Evolutionary conservation across 1,284 basidiomycete species (phyloP).

Genomic region (Porodaedalea pini): DNA sequence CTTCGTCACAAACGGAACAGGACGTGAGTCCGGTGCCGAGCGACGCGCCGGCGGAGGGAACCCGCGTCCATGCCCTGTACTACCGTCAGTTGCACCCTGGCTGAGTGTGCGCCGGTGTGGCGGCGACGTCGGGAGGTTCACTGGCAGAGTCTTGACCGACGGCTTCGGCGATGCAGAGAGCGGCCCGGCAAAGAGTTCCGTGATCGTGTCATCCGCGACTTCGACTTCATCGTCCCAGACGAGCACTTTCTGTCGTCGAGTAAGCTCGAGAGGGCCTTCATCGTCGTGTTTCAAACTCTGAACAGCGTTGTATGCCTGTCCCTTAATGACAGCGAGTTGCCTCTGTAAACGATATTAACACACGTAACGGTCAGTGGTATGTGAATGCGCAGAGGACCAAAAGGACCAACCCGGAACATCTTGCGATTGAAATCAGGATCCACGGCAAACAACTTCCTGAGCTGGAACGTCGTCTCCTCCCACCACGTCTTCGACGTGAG

Average conservation of each 20-base stretch:
- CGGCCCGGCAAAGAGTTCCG: constrained; percentile 36
- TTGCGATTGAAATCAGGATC: constrained; percentile 85
- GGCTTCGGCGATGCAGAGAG: constrained; percentile 48
- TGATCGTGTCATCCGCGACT: constrained; percentile 56
- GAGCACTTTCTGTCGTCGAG: constrained; percentile 69
- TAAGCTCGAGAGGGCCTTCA: constrained; percentile 81
- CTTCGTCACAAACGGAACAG: constrained; percentile 75
- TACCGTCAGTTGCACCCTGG: constrained; percentile 43
- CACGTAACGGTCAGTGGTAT: neutral
- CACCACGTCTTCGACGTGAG: constrained; percentile 86
- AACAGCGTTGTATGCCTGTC: constrained; percentile 88
- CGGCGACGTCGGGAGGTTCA: constrained; percentile 33
- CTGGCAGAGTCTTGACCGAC: constrained; percentile 60
- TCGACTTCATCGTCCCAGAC: constrained; percentile 86
- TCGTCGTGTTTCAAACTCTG: constrained; percentile 76
- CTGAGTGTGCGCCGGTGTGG: constrained; percentile 47
- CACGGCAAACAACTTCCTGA: constrained; percentile 73
- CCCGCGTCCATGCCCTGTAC: constrained; percentile 33
- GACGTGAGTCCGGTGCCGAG: constrained; percentile 60
- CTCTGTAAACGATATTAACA: constrained; percentile 39
- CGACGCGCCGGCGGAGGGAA: constrained; percentile 71
- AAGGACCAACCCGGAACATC: constrained; percentile 65
- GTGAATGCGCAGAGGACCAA: neutral
- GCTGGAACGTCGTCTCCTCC: constrained; percentile 78
- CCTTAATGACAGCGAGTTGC: constrained; percentile 88